Conservation (phyloP, 768 basidiomycete species). For the Hebeloma cylindrosporum region DNA sequence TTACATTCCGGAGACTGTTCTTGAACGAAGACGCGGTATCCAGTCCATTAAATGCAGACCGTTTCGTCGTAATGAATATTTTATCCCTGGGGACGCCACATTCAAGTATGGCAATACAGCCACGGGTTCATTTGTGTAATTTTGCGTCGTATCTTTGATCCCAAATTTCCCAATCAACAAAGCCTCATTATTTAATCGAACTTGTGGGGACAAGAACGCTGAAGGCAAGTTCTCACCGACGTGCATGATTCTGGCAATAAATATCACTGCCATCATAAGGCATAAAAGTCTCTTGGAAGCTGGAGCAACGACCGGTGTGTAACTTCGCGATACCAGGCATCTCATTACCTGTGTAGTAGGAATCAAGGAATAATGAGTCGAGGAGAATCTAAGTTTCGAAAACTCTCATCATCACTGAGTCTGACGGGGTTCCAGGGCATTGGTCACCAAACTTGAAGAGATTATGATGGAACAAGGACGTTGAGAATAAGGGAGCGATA, state of each 20-base stretch:
- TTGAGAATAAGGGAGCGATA: too few species aligned
- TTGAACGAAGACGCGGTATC: conserved; percentile 54
- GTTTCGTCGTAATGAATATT: conserved; percentile 67
- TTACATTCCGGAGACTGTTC: conserved; percentile 54
- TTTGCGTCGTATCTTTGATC: conserved; percentile 54
- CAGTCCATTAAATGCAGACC: conserved; percentile 47
- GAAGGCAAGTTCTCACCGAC: conserved; percentile 51
- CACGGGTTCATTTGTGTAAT: conserved; percentile 58
- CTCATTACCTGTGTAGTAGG: conserved; percentile 36
- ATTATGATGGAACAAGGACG: too few species aligned
- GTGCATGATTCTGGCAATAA: conserved; percentile 59
- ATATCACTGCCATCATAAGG: conserved; percentile 46
- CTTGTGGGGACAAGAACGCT: too few species aligned
- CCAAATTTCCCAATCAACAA: not conserved
- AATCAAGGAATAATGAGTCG: not conserved
- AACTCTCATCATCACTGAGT: conserved; percentile 51
- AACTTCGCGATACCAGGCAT: conserved; percentile 49
- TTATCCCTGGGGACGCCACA: conserved; percentile 53
- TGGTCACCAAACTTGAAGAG: too few species aligned
- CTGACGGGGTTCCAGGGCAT: conserved; percentile 60
- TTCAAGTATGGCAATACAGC: conserved; percentile 50
- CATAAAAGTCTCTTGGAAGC: not conserved
- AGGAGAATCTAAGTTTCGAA: not conserved
- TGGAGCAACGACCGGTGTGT: not conserved
- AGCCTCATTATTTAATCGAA: not conserved